phyloP scores from a whole-genome alignment of 176 grass and related monocot genomes.

The Oryza brachyantha region DNA sequence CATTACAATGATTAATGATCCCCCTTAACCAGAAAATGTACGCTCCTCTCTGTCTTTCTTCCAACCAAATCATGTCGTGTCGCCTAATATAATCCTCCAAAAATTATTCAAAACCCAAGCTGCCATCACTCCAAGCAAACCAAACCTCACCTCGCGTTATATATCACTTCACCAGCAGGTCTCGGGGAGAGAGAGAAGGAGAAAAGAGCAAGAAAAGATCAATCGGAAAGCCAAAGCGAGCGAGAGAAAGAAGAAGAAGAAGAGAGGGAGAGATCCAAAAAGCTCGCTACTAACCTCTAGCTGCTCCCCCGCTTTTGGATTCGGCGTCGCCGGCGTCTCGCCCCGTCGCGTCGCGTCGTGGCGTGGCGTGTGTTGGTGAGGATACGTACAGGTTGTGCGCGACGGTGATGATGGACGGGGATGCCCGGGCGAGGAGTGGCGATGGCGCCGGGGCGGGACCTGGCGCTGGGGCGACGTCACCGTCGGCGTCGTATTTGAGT shows the following conservation, averaged over 20 bases:
- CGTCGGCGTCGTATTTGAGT: not conserved
- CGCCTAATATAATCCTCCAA: not conserved
- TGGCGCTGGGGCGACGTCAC: constrained; percentile 1
- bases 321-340: too few species aligned
- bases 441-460: not conserved
- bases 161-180: not conserved
- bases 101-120: not conserved
- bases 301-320: constrained; percentile 28
- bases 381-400: too few species aligned
- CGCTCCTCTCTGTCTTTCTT: constrained; percentile 4
- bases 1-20: constrained; percentile 24
- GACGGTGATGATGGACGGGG: constrained; percentile 22
- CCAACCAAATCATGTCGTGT: constrained; percentile 34
- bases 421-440: not conserved
- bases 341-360: too few species aligned
- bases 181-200: not conserved
- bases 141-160: not conserved
- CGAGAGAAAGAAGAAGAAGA: too few species aligned
- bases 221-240: not conserved
- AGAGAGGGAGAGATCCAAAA: not conserved
- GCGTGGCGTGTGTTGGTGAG: too few species aligned
- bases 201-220: not conserved
- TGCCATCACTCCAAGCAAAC: not conserved
- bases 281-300: not conserved
- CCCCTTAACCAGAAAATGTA: not conserved